phyloP scores from a whole-genome alignment of 495 filamentous ascomycete species.

The Choiromyces venosus region DNA sequence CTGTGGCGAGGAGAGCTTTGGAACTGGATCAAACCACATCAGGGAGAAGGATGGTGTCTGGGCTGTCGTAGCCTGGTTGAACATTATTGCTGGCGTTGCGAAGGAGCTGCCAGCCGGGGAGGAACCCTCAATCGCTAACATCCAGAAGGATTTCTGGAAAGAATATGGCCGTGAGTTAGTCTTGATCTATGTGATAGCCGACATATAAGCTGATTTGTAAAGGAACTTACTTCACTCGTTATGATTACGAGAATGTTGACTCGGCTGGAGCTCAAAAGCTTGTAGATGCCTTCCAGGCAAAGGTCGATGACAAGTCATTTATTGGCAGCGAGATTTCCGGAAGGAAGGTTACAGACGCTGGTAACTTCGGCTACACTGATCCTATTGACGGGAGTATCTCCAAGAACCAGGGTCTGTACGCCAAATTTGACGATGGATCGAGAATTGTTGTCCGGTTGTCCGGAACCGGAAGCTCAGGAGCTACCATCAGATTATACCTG shows the following conservation, averaged over 20 bases:
- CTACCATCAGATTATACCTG: conserved; percentile 92
- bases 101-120: conserved; percentile 64
- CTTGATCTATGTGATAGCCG: background rate
- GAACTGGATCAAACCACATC: conserved; percentile 98
- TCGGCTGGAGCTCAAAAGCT: conserved; percentile 84
- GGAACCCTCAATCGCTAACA: conserved; percentile 81
- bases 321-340: conserved; percentile 74
- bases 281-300: conserved; percentile 65
- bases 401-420: conserved; percentile 92
- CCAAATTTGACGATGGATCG: conserved; percentile 90
- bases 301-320: conserved; percentile 63
- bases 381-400: conserved; percentile 82
- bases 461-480: conserved; percentile 88
- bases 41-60: conserved; percentile 98
- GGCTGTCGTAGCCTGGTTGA: conserved; percentile 96
- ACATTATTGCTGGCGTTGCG: conserved; percentile 93
- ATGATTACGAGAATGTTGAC: conserved; percentile 95
- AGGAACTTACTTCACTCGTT: conserved; percentile 95
- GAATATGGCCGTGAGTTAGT: conserved; percentile 65
- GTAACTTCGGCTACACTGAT: conserved; percentile 96
- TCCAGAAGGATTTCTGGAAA: conserved; percentile 96
- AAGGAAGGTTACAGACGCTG: conserved; percentile 66
- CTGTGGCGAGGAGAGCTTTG: conserved; percentile 96
- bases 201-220: conserved; percentile 5
- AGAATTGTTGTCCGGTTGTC: conserved; percentile 90